Conservation (phyloP, 108 stramenopile species). For the Discostella pseudostelligera region DNA sequence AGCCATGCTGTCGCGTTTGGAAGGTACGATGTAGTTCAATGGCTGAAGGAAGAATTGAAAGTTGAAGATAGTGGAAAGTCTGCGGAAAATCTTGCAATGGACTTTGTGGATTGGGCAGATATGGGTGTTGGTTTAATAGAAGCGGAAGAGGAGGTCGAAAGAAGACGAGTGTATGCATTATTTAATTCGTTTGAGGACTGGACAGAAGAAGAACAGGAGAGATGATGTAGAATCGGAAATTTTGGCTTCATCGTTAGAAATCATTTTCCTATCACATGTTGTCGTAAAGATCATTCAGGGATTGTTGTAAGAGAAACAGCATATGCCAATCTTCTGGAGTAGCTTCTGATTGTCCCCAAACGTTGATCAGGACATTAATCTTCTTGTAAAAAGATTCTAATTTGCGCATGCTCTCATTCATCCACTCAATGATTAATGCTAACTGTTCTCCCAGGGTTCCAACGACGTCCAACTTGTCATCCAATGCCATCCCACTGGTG, state of each 20-base stretch:
- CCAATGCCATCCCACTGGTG: neutral
- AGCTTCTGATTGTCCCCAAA: slow-evolving; percentile 13
- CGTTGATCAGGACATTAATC: slow-evolving; percentile 21
- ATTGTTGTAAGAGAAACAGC: slow-evolving; percentile 15
- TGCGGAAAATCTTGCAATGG: slow-evolving; percentile 34
- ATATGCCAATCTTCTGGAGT: slow-evolving; percentile 30
- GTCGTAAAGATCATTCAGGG: slow-evolving; percentile 14
- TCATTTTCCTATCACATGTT: neutral
- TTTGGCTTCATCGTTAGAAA: neutral
- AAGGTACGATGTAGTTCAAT: slow-evolving; percentile 58
- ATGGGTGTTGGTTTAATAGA: slow-evolving; percentile 23
- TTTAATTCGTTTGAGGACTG: slow-evolving; percentile 36
- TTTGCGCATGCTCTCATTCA: neutral
- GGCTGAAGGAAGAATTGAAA: slow-evolving; percentile 55
- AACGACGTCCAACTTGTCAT: neutral
- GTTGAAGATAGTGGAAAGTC: slow-evolving; percentile 22
- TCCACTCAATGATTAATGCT: slow-evolving; percentile 1
- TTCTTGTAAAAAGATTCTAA: slow-evolving; percentile 2
- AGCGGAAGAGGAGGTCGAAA: slow-evolving; percentile 28
- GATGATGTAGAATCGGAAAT: slow-evolving; percentile 1
- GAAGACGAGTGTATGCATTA: slow-evolving; percentile 24
- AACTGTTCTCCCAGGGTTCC: slow-evolving; percentile 1
- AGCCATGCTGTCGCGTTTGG: slow-evolving; percentile 82
- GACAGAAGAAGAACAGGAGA: slow-evolving; percentile 28
- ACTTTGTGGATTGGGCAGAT: slow-evolving; percentile 45